phyloP scores from a whole-genome alignment of 2,329 filamentous ascomycete species.

The Verticillium klebahnii region DNA sequence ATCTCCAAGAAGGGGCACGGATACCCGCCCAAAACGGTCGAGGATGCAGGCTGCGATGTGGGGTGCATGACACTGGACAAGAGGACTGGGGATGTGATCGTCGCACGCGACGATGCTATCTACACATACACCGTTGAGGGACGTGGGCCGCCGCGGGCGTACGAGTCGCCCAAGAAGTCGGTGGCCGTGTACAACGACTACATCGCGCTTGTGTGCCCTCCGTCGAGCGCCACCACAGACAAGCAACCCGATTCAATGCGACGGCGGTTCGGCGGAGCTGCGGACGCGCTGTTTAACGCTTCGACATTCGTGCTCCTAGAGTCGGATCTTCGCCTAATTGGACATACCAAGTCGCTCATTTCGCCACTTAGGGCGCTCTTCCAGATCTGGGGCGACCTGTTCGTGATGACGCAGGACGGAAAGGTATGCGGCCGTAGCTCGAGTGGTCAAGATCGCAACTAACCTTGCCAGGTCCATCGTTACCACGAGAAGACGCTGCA shows the following conservation, averaged over 20 bases:
- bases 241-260: constrained; percentile 56
- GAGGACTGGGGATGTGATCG: constrained; percentile 75
- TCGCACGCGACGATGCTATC: constrained; percentile 92
- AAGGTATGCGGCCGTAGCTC: constrained; percentile 54
- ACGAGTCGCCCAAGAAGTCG: constrained; percentile 83
- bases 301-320: constrained; percentile 91
- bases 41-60: constrained; percentile 86
- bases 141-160: constrained; percentile 81
- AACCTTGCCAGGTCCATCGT: constrained; percentile 58
- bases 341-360: constrained; percentile 80
- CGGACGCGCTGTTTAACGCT: constrained; percentile 78
- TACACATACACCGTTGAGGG: constrained; percentile 89
- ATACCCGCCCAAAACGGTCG: constrained; percentile 79
- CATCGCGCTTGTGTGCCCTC: constrained; percentile 79
- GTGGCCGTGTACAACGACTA: constrained; percentile 80
- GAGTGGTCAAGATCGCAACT: constrained; percentile 8
- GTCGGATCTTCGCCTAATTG: constrained; percentile 82
- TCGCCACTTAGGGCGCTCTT: constrained; percentile 78
- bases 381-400: constrained; percentile 86
- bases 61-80: constrained; percentile 91
- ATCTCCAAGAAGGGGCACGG: constrained; percentile 88
- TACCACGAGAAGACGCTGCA: constrained; percentile 90
- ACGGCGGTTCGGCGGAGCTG: constrained; percentile 66
- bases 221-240: constrained; percentile 45
- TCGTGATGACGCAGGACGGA: constrained; percentile 84